Evolutionary conservation across 768 basidiomycete genomes (phyloP), one percentile per base, ranked within the genome.

Genomic region (Epithele typhae): DNA sequence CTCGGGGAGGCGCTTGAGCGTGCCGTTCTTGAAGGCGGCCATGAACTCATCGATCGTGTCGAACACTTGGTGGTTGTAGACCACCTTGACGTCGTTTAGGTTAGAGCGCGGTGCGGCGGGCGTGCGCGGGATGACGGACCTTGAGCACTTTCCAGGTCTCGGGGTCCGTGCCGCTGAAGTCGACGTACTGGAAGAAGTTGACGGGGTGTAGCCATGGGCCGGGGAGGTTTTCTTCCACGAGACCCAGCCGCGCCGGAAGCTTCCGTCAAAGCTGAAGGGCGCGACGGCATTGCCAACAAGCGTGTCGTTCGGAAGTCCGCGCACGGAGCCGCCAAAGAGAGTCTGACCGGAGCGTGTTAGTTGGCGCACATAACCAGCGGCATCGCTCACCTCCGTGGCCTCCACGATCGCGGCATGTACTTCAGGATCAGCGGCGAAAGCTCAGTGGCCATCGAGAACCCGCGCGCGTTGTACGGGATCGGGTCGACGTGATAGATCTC

Each of bases 31-130:
- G 64, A 72, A 82, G 0, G 80, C 80, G 22, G 66, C 69, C 43
- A 77, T 46, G 64, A 85, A 80, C 0, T 72, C 72, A 12, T 72
- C 73, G 1, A 65, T 55, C 22, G 68, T 67, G 12, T 67, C 40
- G 60, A 81, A 85, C 22, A 78, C 55, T 57, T 82, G 79, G 45
- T 76, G 69, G 46, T 83, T 80, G 57, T 84, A 82, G 22, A 82
- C 74, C 48, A 81, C 59, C 73, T 78, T 46, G 27, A 30, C 8
- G 27, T 7, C 14, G 8, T 7, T 30, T 7, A 7, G 27, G 27
- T 30, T 14, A 30, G 27, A 30, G 27, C 7, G 7, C 27, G 27
- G 7, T 30, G 14, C 27, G 27, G 27, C 27, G 27, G 14, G 7
- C 27, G 27, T 14, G 14, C 14, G 27, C 8, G 14, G 27, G 27